Base-by-base conservation (phyloP, 768 basidiomycete genomes). In the Mycena polygramma region DNA sequence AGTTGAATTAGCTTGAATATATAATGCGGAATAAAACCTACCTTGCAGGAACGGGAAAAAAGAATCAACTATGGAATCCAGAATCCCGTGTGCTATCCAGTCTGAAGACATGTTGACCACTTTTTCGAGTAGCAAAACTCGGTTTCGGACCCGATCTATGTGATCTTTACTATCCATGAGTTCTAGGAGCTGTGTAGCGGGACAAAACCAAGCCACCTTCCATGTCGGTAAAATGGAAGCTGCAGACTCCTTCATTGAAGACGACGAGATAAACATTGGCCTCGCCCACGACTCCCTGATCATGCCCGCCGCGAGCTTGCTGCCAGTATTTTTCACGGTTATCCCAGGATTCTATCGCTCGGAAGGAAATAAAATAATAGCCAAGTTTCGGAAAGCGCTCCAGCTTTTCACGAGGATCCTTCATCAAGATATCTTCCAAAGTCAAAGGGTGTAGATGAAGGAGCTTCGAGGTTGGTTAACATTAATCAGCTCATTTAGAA, bases 51-150 rank as follows among this genome's bases (percentile, higher is more conserved):
- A 86, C 1, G 95, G 95, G 78, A 96, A 95, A 81, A 97, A 97
- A 0, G 94, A 92, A 77, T 98, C 96, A 24, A 98, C 96, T 61
- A 98, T 91, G 1, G 95, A 97, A 76, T 98, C 97, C 72, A 98
- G 83, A 63, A 98, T 86, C 24, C 92, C 93, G 79, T 98, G 96
- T 0, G 95, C 95, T 72, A 98, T 94, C 95, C 95, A 97, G 77
- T 96, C 96, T 95, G 54, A 68, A 36, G 35, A 49, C 84, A 92
- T 91, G 69, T 86, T 89, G 15, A 88, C 82, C 22, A 86, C 85
- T 63, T 90, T 84, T 63, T 92, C 90, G 7, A 92, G 81, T 15
- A 87, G 83, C 61, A 90, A 81, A 49, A 97, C 87, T 61, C 90
- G 90, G 75, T 90, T 91, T 41, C 91, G 84, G 10, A 97, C 92